Base-by-base conservation (phyloP, 306 rosid genomes). In the Luffa aegyptiaca region DNA sequence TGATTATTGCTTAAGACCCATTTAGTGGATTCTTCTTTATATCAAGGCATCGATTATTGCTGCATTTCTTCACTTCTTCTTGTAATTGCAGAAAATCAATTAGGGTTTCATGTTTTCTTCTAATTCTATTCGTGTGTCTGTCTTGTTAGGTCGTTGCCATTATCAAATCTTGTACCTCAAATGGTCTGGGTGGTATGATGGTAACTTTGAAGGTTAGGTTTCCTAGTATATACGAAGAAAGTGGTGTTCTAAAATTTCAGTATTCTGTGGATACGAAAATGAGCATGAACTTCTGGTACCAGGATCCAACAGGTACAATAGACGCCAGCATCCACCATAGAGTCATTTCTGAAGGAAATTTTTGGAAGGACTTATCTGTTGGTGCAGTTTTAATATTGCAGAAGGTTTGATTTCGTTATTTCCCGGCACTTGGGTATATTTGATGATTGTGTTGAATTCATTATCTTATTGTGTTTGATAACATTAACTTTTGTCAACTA, bases 261-360 rank as follows among this genome's bases (percentile, higher is more conserved):
- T 6, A 42, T 2, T 35, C 26, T 39, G 16, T 37, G 9, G 35
- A 21, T 49, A 33, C 0, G 46, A 52, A 31, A 16, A 36, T 45
- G 58, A 44, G 31, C 53, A 79, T 42, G 56, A 73, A 39, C 68
- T 72, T 80, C 63, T 80, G 80, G 37, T 86, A 81, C 82, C 93
- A 94, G 98, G 98, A 94, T 85, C 94, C 94, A 77, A 85, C 98
- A 0, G 85, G 85, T 75, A 82, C 86, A 66, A 58, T 88, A 36
- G 84, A 77, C 52, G 98, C 95, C 44, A 91, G 82, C 82, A 77
- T 94, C 44, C 93, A 92, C 84, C 96, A 62, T 76, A 87, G 86
- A 82, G 92, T 87, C 45, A 77, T 92, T 76, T 55, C 85, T 0
- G 79, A 90, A 12, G 84, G 85, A 62, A 85, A 80, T 65, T 80